Evolutionary conservation across 495 filamentous ascomycete species (phyloP), one percentile per base, ranked within the genome.

Genomic region (Bacidia gigantensis): DNA sequence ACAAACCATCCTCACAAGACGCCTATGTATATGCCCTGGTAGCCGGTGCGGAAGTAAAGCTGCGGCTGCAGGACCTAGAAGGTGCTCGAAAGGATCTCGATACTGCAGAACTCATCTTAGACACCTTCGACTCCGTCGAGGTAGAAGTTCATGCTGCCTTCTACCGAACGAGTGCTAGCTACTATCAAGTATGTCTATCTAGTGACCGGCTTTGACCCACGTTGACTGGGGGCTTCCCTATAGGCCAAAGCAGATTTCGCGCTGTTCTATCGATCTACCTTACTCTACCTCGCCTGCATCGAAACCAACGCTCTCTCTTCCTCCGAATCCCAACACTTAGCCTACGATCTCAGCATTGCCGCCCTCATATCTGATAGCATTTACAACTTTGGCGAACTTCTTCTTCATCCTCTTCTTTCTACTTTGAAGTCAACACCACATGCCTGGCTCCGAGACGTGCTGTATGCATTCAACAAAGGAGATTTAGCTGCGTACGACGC

Each of bases 301-400:
- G 80, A 93, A 61, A 71, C 94, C 58, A 73, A 77, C 47, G 76
- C 83, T 29, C 78, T 99, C 43, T 70, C 77, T 23, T 69, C 76
- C 51, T 64, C 67, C 26, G 92, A 97, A 65, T 83, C 84, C 55
- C 78, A 78, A 62, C 73, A 73, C 42, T 84, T 89, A 45, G 92
- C 92, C 46, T 90, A 95, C 72, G 87, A 95, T 69, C 84, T 99
- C 53, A 79, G 80, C 61, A 81, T 99, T 44, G 89, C 93, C 18
- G 92, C 92, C 11, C 75, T 99, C 10, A 83, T 95, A 29, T 95
- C 88, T 47, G 87, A 89, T 64, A 81, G 78, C 55, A 97, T 97
- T 71, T 97, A 97, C 77, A 99, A 97, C 75, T 99, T 99, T 56
- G 92, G 92, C 67, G 92, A 99, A 74, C 87, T 99, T 3, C 81